Conservation (phyloP, 257 asterid species). For the Capsicum chinense region DNA sequence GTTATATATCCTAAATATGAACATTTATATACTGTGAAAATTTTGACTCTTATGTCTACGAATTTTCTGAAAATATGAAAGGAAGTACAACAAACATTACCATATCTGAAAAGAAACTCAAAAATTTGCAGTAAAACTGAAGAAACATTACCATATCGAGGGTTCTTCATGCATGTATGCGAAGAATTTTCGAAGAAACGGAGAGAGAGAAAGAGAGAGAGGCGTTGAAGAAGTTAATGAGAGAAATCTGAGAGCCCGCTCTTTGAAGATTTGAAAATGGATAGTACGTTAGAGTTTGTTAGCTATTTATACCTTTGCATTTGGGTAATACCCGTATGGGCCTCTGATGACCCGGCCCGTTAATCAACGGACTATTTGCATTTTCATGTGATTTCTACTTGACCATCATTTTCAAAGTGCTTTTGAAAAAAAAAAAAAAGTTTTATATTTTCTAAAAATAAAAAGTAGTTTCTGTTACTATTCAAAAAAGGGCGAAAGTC, state of each 20-base stretch:
- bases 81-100: too few relatives aligned
- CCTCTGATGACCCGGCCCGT: background rate
- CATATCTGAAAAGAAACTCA: background rate
- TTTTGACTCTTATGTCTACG: too few relatives aligned
- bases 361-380: background rate
- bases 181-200: background rate
- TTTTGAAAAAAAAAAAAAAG: too few relatives aligned
- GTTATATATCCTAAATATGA: background rate
- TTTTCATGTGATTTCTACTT: background rate
- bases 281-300: constrained; percentile 2
- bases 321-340: background rate
- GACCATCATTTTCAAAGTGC: too few relatives aligned
- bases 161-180: background rate
- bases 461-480: background rate
- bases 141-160: background rate
- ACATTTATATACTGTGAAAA: too few relatives aligned
- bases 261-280: constrained; percentile 16
- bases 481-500: background rate
- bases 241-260: background rate
- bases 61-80: too few relatives aligned
- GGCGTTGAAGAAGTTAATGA: background rate
- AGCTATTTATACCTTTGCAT: constrained; percentile 20
- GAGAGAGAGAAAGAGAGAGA: background rate
- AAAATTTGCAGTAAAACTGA: background rate
- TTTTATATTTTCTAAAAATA: too few relatives aligned